A percentile compares a stretch with the other conserved stretches of the same genome.
Evolutionary conservation across 768 basidiomycete species (phyloP).

Genomic region (Russula lepida): DNA sequence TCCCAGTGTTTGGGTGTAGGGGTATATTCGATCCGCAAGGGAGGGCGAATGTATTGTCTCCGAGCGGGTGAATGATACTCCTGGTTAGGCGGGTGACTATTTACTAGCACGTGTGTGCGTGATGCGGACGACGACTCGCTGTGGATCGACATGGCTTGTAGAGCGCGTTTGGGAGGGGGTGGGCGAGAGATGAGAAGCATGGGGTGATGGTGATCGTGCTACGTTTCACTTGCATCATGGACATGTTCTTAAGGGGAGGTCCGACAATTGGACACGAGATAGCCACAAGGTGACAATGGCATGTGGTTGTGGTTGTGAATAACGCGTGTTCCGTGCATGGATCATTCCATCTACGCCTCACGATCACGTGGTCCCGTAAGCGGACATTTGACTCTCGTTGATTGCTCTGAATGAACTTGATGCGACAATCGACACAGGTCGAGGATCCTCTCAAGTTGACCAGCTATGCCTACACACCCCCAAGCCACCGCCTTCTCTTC

Average conservation of each 20-base stretch:
- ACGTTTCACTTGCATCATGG: neutral
- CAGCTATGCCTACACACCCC: conserved; percentile 26
- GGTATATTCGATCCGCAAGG: conserved; percentile 1
- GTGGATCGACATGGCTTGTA: neutral
- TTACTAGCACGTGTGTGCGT: neutral
- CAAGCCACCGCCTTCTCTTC: conserved; percentile 53
- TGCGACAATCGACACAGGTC: neutral
- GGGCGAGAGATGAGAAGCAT: neutral
- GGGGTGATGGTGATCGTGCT: neutral
- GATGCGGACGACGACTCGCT: neutral
- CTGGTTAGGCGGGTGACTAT: neutral
- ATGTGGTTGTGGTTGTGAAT: neutral
- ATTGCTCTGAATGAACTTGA: neutral
- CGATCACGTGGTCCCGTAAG: neutral
- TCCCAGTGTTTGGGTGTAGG: conserved; percentile 4
- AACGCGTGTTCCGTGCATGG: conserved; percentile 16
- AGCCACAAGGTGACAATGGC: neutral
- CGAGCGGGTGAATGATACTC: neutral
- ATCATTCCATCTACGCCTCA: neutral
- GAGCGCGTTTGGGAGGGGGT: neutral
- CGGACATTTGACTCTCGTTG: neutral
- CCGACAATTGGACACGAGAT: neutral
- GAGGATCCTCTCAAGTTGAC: conserved; percentile 17
- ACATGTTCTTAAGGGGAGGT: conserved; percentile 7
- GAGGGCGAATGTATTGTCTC: conserved; percentile 2